These are phyloP conservation scores for Silybum marianum DNA, from an alignment of 129 eudicot genomes.

Conservation along the genomic window DNA sequence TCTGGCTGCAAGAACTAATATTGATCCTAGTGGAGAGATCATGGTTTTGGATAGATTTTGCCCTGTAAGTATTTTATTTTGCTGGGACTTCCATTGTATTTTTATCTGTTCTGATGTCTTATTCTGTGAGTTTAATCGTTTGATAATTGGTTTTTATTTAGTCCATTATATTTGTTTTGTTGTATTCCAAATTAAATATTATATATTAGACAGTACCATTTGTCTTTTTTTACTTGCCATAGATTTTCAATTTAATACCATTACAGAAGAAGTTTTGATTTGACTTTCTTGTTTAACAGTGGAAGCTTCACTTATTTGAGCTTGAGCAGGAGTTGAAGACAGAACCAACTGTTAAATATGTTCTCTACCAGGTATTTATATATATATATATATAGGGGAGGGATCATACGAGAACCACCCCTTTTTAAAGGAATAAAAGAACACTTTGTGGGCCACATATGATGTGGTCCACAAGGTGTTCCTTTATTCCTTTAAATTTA, in stretches of 20 bases:
- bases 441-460: too few relatives aligned
- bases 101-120: not conserved
- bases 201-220: not conserved
- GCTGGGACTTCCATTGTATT: not conserved
- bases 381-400: too few relatives aligned
- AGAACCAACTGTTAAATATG: constrained; percentile 78
- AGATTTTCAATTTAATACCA: not conserved
- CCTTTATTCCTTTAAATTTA: too few relatives aligned
- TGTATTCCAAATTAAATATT: not conserved
- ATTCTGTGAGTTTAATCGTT: not conserved
- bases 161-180: not conserved
- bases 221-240: not conserved
- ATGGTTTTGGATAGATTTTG: constrained; percentile 72
- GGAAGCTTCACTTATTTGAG: constrained; percentile 95
- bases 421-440: too few relatives aligned
- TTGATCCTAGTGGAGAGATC: constrained; percentile 93
- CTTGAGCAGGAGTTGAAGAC: constrained; percentile 89
- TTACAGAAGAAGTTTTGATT: not conserved
- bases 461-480: too few relatives aligned
- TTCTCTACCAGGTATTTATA: constrained; percentile 65
- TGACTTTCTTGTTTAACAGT: constrained; percentile 41
- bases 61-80: constrained; percentile 60
- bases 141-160: constrained; percentile 1
- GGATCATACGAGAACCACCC: too few relatives aligned
- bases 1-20: constrained; percentile 55